A percentile compares a stretch with the other conserved stretches of the same genome.
Conservation (phyloP, 2,329 filamentous ascomycete genomes). For the Periconia macrospinosa region DNA sequence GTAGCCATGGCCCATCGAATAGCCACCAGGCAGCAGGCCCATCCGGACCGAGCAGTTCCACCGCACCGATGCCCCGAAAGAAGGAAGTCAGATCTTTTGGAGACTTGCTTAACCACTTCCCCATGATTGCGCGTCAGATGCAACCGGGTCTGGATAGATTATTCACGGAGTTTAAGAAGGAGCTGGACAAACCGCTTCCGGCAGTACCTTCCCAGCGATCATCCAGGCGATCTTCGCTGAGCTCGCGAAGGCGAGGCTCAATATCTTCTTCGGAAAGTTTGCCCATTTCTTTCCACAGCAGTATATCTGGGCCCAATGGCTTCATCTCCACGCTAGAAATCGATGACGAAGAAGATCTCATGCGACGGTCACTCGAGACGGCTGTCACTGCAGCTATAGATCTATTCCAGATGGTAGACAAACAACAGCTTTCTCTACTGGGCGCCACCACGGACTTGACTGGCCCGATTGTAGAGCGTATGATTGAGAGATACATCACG, state of each 20-base stretch:
- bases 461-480: conserved; percentile 83
- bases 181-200: conserved; percentile 82
- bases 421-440: conserved; percentile 87
- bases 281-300: conserved; percentile 42
- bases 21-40: conserved; percentile 10
- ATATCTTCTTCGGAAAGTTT: conserved; percentile 40
- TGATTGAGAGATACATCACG: conserved; percentile 92
- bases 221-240: conserved; percentile 31
- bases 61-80: conserved; percentile 63
- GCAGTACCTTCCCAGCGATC: conserved; percentile 61
- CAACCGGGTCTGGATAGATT: conserved; percentile 85
- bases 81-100: conserved; percentile 91
- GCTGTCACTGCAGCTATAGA: conserved; percentile 93
- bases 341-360: conserved; percentile 88
- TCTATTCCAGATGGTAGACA: conserved; percentile 92
- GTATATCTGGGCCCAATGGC: conserved; percentile 39
- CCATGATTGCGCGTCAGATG: conserved; percentile 96
- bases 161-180: conserved; percentile 84
- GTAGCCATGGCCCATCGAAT: conserved; percentile 13
- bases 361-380: conserved; percentile 86
- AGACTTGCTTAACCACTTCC: conserved; percentile 87
- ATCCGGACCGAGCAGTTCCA: conserved; percentile 27
- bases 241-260: conserved; percentile 36
- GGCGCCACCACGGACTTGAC: conserved; percentile 93
- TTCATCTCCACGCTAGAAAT: conserved; percentile 59